Base-by-base conservation (phyloP, 768 basidiomycete species). In the Ramaria sp. region DNA sequence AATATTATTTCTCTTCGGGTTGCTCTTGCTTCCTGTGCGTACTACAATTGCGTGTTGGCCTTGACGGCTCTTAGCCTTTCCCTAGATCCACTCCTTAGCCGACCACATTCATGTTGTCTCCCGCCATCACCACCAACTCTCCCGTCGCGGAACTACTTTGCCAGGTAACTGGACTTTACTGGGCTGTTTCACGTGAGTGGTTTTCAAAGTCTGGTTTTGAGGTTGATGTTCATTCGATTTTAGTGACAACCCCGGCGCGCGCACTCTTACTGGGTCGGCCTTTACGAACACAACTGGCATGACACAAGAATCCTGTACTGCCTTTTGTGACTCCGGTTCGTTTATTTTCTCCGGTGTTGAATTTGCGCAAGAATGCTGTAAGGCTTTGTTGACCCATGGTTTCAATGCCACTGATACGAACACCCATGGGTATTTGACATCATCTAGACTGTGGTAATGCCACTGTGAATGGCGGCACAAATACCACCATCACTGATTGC, bases 321-420 rank as follows among this genome's bases (percentile, higher is more conserved):
- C 30, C 51, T 77, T 69, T 59, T 78, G 77, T 62, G 67, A 71
- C 32, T 49, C 67, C n/a, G 65, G 71, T 52, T 59, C 65, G 8
- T 85, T 71, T 62, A 66, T 82, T 56, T 86, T 77, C 59, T 84
- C 86, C 16, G 88, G 88, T 13, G 73, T 80, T 16, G 86, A 88
- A 66, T 88, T 73, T 58, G 76, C 72, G 20, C 70, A 75, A 56
- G 77, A 83, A 65, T 84, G 81, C 67, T 83, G 82, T 82, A 64
- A 56, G 76, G 39, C 18, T n/a, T 41, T 6, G 6, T 41, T 9
- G 20, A 7, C 18, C 39, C 6, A 22, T 41, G 39, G 16, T 22
- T n/a, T 41, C 2, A 48, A 24, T 24, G 12, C 56, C 32, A 55
- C 37, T 55, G 20, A 59, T 49, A 48, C n/a, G 7, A 25, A n/a